Evolutionary conservation across 2,329 filamentous ascomycete species (phyloP).

Genomic region (Emergomyces orientalis): DNA sequence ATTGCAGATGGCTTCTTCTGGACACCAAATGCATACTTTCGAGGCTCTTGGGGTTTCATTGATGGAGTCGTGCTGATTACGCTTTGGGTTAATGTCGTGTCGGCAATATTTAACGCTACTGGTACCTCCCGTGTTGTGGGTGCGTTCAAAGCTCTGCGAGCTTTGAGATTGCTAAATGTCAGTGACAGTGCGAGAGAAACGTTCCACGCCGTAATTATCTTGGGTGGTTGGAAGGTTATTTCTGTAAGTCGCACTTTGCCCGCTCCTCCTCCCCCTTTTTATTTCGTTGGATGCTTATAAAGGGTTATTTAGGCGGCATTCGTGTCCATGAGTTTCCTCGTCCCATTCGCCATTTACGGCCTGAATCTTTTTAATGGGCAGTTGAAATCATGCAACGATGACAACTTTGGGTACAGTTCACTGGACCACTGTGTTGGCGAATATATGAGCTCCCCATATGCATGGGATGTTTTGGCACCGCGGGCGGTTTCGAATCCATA

Average conservation of each 20-base stretch:
- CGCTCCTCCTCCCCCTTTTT: neutral
- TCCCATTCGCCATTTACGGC: slow-evolving; percentile 94
- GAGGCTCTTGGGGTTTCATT: slow-evolving; percentile 94
- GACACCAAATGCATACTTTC: slow-evolving; percentile 94
- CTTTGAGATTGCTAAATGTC: slow-evolving; percentile 82
- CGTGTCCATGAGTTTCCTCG: slow-evolving; percentile 85
- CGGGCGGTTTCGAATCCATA: slow-evolving; percentile 71
- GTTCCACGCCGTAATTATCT: slow-evolving; percentile 91
- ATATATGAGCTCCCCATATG: slow-evolving; percentile 64
- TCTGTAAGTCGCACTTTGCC: slow-evolving; percentile 50
- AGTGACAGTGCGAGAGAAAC: slow-evolving; percentile 93
- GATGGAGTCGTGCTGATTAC: slow-evolving; percentile 86
- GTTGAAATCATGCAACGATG: slow-evolving; percentile 72
- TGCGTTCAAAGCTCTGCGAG: slow-evolving; percentile 92
- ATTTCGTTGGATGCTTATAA: slow-evolving; percentile 5
- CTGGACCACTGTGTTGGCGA: slow-evolving; percentile 76
- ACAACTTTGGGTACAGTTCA: slow-evolving; percentile 44
- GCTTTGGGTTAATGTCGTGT: slow-evolving; percentile 88
- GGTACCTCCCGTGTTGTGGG: slow-evolving; percentile 83
- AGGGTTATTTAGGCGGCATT: slow-evolving; percentile 57
- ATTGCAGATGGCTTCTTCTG: slow-evolving; percentile 93
- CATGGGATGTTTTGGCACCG: slow-evolving; percentile 77
- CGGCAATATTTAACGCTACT: slow-evolving; percentile 70
- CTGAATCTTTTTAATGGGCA: slow-evolving; percentile 84
- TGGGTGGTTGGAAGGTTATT: slow-evolving; percentile 88